Evolutionary conservation across 2,329 filamentous ascomycete genomes (phyloP).

Genomic region (Penicillium freii): DNA sequence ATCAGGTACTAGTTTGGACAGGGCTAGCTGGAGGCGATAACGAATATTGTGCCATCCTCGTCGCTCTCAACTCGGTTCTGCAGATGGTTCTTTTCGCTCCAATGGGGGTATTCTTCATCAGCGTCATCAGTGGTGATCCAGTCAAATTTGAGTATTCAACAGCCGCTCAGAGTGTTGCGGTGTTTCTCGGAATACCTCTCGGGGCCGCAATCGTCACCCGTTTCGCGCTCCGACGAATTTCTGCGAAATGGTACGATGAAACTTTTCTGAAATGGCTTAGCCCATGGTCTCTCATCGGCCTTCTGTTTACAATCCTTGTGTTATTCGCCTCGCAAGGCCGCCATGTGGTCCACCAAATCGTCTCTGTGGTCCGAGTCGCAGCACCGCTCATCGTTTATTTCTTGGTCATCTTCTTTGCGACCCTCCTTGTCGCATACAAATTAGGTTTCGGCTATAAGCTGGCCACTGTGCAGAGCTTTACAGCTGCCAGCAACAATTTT

Average conservation of each 20-base stretch:
- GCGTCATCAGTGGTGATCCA: slow-evolving; percentile 59
- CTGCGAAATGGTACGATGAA: slow-evolving; percentile 62
- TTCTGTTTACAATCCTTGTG: slow-evolving; percentile 83
- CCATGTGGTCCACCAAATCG: slow-evolving; percentile 77
- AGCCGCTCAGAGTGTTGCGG: slow-evolving; percentile 76
- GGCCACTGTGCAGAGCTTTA: slow-evolving; percentile 77
- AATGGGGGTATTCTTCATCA: slow-evolving; percentile 66
- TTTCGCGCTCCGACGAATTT: slow-evolving; percentile 56
- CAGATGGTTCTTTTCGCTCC: slow-evolving; percentile 74
- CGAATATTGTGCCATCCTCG: slow-evolving; percentile 80
- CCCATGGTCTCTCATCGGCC: slow-evolving; percentile 75
- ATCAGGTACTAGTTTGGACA: slow-evolving; percentile 70
- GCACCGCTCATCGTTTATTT: slow-evolving; percentile 84
- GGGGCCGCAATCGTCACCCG: slow-evolving; percentile 76
- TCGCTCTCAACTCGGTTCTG: slow-evolving; percentile 71
- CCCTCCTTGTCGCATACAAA: slow-evolving; percentile 60
- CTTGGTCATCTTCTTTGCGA: slow-evolving; percentile 67
- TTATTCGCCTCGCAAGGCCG: slow-evolving; percentile 79
- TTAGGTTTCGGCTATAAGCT: slow-evolving; percentile 73
- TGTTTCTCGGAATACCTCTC: slow-evolving; percentile 82
- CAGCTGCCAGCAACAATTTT: slow-evolving; percentile 89
- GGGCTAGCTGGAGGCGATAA: slow-evolving; percentile 70
- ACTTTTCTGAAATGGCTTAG: slow-evolving; percentile 68
- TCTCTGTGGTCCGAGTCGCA: slow-evolving; percentile 75
- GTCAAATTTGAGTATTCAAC: slow-evolving; percentile 58